Conservation (phyloP, 2,329 filamentous ascomycete genomes). For the Mycosphaerella sp. region DNA sequence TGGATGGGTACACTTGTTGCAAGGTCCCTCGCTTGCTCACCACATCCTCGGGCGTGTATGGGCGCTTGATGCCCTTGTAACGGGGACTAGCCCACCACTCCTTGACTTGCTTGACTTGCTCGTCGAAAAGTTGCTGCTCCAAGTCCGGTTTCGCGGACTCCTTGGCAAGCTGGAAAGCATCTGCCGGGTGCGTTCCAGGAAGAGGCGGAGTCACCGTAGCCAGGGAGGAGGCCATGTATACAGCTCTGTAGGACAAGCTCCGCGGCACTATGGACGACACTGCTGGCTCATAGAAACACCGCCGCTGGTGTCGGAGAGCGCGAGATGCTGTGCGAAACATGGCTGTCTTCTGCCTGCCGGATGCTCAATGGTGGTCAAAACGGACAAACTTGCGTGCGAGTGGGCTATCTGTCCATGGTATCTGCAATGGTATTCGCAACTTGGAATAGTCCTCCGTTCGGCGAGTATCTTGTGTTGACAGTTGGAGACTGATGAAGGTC, state of each 20-base stretch:
- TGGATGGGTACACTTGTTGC: conserved; percentile 83
- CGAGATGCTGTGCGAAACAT: conserved; percentile 29
- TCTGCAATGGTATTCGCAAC: background rate
- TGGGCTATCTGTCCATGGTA: background rate
- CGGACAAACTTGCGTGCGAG: background rate
- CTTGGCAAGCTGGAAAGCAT: conserved; percentile 79
- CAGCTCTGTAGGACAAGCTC: conserved; percentile 21
- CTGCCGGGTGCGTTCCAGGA: conserved; percentile 56
- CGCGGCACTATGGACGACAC: conserved; percentile 19
- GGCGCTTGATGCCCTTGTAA: conserved; percentile 82
- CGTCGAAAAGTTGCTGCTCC: conserved; percentile 78
- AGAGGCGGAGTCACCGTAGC: conserved; percentile 55
- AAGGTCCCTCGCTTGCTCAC: conserved; percentile 88
- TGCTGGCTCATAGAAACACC: conserved; percentile 20
- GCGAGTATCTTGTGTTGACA: no score
- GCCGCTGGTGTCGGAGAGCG: conserved; percentile 28
- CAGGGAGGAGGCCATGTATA: conserved; percentile 45
- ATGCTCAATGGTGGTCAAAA: background rate
- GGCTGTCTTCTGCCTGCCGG: background rate
- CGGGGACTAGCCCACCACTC: conserved; percentile 85
- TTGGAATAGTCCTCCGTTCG: no score
- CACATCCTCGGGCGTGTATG: conserved; percentile 84
- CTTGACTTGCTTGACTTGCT: conserved; percentile 77
- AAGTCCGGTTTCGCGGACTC: conserved; percentile 67
- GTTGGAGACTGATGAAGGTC: no score